Percentiles rank a stretch among this genome's conserved stretches.
Conservation (phyloP, 768 basidiomycete species). For the Suillus variegatus region DNA sequence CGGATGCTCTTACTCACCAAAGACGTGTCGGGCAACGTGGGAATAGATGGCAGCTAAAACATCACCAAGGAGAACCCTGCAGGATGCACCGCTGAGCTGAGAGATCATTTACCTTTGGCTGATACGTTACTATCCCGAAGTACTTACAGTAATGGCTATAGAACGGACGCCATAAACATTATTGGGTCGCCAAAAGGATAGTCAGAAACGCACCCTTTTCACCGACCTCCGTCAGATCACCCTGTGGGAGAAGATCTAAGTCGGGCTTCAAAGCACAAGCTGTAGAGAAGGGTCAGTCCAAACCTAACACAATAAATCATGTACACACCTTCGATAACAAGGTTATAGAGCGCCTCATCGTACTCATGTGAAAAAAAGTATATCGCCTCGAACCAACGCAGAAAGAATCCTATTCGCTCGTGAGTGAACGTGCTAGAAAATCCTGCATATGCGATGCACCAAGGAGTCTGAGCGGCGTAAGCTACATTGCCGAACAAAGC, state of each 20-base stretch:
- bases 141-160: conserved; percentile 58
- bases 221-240: conserved; percentile 84
- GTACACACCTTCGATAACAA: conserved; percentile 71
- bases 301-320: neutral
- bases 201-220: conserved; percentile 61
- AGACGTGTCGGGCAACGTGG: conserved; percentile 87
- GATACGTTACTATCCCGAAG: conserved; percentile 4
- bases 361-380: conserved; percentile 91
- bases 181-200: neutral
- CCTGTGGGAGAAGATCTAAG: conserved; percentile 73
- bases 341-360: conserved; percentile 80
- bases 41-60: conserved; percentile 84
- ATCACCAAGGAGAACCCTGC: conserved; percentile 81
- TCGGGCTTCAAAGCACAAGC: conserved; percentile 89
- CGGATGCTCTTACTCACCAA: conserved; percentile 45
- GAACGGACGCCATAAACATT: neutral
- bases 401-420: conserved; percentile 67
- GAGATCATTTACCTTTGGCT: conserved; percentile 16
- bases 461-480: conserved; percentile 87
- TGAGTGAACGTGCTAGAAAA: neutral
- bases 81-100: conserved; percentile 59
- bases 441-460: conserved; percentile 43
- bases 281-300: conserved; percentile 16
- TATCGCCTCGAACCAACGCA: conserved; percentile 85
- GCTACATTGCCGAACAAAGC: conserved; percentile 68